phyloP scores from a whole-genome alignment of 208 protist species.

The Acanthamoeba sp. region DNA sequence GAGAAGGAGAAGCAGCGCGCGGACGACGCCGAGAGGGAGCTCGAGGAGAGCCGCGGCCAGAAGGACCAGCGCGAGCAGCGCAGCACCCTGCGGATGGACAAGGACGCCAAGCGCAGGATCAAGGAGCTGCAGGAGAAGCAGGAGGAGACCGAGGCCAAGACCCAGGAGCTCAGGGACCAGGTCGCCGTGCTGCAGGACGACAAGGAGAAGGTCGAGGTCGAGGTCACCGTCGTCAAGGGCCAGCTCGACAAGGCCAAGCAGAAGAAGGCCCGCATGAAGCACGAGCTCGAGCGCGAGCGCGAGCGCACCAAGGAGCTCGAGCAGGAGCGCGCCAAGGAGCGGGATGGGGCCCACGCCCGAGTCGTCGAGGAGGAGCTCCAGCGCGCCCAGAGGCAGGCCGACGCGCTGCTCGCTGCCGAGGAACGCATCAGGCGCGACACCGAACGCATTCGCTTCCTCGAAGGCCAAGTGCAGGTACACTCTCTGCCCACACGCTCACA shows the following conservation, averaged over 20 bases:
- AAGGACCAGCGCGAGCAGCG: neutral
- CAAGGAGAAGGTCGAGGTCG: neutral
- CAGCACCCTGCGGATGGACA: neutral
- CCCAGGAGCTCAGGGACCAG: neutral
- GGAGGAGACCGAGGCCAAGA: slow-evolving; percentile 20
- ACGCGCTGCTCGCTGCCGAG: neutral
- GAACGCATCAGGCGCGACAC: neutral
- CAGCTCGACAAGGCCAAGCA: neutral
- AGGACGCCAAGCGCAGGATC: slow-evolving; percentile 47
- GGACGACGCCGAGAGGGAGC: neutral
- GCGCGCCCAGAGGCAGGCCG: neutral
- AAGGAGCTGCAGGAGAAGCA: slow-evolving; percentile 25
- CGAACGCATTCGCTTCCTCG: slow-evolving; percentile 18
- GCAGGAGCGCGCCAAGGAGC: neutral
- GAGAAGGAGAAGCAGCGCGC: slow-evolving; percentile 57
- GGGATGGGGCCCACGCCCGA: neutral
- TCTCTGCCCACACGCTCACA: no score
- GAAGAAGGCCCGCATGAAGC: neutral
- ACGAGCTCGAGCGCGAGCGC: neutral
- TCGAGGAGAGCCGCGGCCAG: neutral
- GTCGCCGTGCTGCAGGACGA: neutral
- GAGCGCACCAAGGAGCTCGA: neutral
- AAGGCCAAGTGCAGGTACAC: neutral
- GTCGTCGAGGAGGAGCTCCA: neutral
- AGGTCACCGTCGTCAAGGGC: neutral